Evolutionary conservation across 192 early-diverging fungal species (phyloP).

Genomic region (Entomortierella lignicola): DNA sequence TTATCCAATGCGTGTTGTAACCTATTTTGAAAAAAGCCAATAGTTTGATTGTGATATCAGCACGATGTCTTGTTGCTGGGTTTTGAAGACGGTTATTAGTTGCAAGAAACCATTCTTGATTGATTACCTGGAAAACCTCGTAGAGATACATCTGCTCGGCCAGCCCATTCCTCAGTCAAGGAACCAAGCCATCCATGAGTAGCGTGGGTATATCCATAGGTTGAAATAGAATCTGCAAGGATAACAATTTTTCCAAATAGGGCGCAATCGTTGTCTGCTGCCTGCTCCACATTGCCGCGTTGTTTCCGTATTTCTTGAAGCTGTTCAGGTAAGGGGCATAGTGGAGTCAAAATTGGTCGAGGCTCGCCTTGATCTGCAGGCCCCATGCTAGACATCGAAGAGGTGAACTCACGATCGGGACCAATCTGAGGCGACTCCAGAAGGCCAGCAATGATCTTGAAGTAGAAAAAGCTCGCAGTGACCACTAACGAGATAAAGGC

Average conservation of each 20-base stretch:
- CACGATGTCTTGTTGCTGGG: too few relatives aligned
- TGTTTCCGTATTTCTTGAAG: constrained; percentile 1
- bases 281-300: not conserved
- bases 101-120: not conserved
- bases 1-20: constrained; percentile 76
- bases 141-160: constrained; percentile 75
- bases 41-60: not conserved
- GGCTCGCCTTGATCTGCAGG: constrained; percentile 27
- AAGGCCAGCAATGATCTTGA: constrained; percentile 47
- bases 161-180: constrained; percentile 42
- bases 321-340: constrained; percentile 11
- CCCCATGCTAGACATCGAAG: constrained; percentile 12
- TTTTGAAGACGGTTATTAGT: not conserved
- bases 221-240: constrained; percentile 45
- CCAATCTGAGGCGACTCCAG: constrained; percentile 44
- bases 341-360: constrained; percentile 19
- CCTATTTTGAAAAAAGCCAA: constrained; percentile 54
- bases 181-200: constrained; percentile 43
- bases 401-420: constrained; percentile 25
- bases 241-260: constrained; percentile 50
- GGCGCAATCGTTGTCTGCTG: constrained; percentile 11
- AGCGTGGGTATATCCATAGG: constrained; percentile 43
- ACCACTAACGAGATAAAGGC: constrained; percentile 45
- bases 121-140: constrained; percentile 77
- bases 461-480: constrained; percentile 47